phyloP scores from a whole-genome alignment of 2,329 filamentous ascomycete genomes.

The Huntiella bhutanensis region DNA sequence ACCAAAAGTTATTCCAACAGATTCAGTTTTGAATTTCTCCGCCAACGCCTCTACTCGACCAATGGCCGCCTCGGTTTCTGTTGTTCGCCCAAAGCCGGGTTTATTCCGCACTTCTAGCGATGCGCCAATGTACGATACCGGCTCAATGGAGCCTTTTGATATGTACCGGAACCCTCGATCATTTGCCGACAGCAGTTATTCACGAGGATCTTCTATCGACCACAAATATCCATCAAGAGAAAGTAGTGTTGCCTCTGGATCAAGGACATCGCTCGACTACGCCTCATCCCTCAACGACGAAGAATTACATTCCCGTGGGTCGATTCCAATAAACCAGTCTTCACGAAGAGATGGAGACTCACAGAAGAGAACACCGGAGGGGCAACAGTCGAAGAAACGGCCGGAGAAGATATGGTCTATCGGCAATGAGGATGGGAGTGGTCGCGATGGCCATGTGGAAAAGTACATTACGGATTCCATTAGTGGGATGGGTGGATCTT shows the following conservation, averaged over 20 bases:
- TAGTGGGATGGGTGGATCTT: conserved; percentile 37
- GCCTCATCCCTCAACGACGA: neutral
- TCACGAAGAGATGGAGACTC: too few relatives aligned
- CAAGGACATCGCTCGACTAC: conserved; percentile 3
- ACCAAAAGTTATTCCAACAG: conserved; percentile 2
- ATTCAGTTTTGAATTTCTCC: neutral
- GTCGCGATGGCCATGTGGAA: conserved; percentile 37
- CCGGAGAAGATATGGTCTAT: conserved; percentile 47
- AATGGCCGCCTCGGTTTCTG: conserved; percentile 10
- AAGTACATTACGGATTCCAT: conserved; percentile 45
- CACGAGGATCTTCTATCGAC: conserved; percentile 4
- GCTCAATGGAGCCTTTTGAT: conserved; percentile 13
- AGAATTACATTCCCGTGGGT: too few relatives aligned
- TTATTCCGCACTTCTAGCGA: conserved; percentile 22
- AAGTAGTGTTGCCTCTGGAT: conserved; percentile 6
- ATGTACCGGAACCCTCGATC: conserved; percentile 5
- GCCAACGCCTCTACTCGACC: conserved; percentile 3
- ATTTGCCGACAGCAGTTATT: neutral
- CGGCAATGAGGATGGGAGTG: conserved; percentile 25
- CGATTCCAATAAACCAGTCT: too few relatives aligned
- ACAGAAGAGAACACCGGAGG: neutral
- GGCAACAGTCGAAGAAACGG: conserved; percentile 16
- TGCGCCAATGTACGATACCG: conserved; percentile 21
- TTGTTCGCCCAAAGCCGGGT: conserved; percentile 12
- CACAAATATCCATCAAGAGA: conserved; percentile 5